These are phyloP conservation scores for Eucalyptus dawsonii DNA, from an alignment of 345 rosid genomes.

Conservation along the genomic window DNA sequence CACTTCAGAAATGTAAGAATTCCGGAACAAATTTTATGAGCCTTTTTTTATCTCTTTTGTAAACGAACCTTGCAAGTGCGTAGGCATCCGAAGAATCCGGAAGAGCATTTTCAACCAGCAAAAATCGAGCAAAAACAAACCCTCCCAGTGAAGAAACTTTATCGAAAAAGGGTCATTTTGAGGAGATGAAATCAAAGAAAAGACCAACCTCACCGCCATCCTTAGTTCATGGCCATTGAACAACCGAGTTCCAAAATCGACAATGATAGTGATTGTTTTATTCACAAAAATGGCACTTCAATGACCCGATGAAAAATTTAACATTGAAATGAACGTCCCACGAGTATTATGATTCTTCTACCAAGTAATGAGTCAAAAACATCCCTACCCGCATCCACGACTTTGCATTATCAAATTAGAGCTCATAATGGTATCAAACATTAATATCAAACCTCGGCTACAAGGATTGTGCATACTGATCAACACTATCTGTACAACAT, in stretches of 20 bases:
- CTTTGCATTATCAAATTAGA: neutral
- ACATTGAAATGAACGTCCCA: neutral
- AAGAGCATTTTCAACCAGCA: too few relatives aligned
- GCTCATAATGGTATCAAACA: neutral
- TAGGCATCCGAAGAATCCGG: too few relatives aligned
- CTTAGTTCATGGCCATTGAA: constrained; percentile 16
- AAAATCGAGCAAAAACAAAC: too few relatives aligned
- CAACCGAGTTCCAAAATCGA: neutral
- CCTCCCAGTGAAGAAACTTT: too few relatives aligned
- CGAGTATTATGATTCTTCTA: neutral
- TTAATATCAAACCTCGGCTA: constrained; percentile 12
- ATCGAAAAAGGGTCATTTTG: neutral
- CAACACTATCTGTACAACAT: neutral
- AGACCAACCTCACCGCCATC: constrained; percentile 33
- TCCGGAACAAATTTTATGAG: too few relatives aligned
- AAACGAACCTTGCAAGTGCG: too few relatives aligned
- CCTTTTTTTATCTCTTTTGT: too few relatives aligned
- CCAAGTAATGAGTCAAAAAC: neutral
- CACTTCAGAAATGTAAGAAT: too few relatives aligned
- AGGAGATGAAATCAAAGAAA: neutral
- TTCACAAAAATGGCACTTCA: neutral
- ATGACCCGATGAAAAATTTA: neutral
- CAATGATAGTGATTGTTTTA: neutral
- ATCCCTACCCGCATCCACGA: neutral
- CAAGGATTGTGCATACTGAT: neutral